Evolutionary conservation across 2,329 filamentous ascomycete genomes (phyloP), one percentile per base, ranked within the genome.

Genomic region (Penicillium sp.): DNA sequence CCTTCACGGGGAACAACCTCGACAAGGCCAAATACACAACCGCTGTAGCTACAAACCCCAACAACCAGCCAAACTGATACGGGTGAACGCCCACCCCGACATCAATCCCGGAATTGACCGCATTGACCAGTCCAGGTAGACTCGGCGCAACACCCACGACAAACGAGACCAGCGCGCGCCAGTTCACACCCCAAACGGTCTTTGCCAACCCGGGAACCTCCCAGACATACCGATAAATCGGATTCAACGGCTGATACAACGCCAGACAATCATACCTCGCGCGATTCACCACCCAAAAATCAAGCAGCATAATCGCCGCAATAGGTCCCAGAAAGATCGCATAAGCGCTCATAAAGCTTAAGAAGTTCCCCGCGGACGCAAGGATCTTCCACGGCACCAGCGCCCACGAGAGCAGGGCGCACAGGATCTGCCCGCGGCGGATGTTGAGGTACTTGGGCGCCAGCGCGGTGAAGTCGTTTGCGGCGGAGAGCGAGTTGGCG

Each of bases 341-440:
- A 70, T 88, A 87, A 0, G 86, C 87, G 45, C 82, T 80, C 82
- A 91, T 88, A 74, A 90, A 90, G 45, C 83, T 81, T 3, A 88
- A 74, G 64, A 89, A 85, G 1, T 82, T 85, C 2, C 74, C 70
- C 2, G 86, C 87, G 0, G 83, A 86, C 37, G 73, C 78, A 17
- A 89, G 76, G 58, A 89, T 89, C 74, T 88, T 88, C 87, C 86
- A 89, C 1, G 86, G 86, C 0, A 87, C 84, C 35, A 88, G 78
- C 2, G 81, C 80, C 85, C 85, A 88, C 22, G 82, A 83, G 0
- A 86, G 71, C 3, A 87, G 53, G 1, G 83, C 83, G 5, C 83
- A 81, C 45, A 87, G 74, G 35, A 87, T 72, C 58, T 82, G 83
- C 7, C 85, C 85, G 17, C 85, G 81, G 7, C 76, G 75, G 66